A percentile compares a stretch with the other conserved stretches of the same genome.
phyloP scores from a whole-genome alignment of 805 yeast species.

The Schizosaccharomyces osmophilus region DNA sequence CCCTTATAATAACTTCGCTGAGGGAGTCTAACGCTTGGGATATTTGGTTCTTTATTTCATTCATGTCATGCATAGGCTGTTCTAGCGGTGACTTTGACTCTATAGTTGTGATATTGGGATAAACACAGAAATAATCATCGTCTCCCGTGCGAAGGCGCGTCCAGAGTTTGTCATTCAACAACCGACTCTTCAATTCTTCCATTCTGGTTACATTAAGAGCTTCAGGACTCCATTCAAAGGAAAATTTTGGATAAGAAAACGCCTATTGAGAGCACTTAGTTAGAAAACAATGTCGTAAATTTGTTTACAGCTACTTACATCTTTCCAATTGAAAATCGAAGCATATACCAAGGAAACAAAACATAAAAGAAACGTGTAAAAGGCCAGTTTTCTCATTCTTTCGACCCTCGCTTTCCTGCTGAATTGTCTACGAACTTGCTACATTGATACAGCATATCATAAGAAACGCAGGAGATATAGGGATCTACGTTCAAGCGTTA shows the following conservation, averaged over 20 bases:
- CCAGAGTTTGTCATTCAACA: neutral
- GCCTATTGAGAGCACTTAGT: neutral
- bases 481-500: no score
- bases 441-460: no score
- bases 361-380: neutral
- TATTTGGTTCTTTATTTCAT: neutral
- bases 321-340: neutral
- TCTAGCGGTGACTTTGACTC: neutral
- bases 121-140: neutral
- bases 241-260: neutral
- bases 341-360: neutral
- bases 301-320: neutral
- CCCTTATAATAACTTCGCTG: neutral
- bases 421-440: no score
- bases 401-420: no score
- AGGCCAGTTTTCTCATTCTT: neutral
- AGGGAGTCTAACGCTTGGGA: neutral
- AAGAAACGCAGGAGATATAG: no score
- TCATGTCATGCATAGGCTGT: neutral
- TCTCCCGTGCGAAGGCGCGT: neutral
- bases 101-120: neutral
- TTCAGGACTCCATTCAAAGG: neutral
- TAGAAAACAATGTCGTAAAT: neutral
- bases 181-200: neutral
- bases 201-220: neutral